These are phyloP conservation scores for Aspergillus sclerotiicarbonarius DNA, from an alignment of 495 filamentous ascomycete species.

Conservation along the genomic window DNA sequence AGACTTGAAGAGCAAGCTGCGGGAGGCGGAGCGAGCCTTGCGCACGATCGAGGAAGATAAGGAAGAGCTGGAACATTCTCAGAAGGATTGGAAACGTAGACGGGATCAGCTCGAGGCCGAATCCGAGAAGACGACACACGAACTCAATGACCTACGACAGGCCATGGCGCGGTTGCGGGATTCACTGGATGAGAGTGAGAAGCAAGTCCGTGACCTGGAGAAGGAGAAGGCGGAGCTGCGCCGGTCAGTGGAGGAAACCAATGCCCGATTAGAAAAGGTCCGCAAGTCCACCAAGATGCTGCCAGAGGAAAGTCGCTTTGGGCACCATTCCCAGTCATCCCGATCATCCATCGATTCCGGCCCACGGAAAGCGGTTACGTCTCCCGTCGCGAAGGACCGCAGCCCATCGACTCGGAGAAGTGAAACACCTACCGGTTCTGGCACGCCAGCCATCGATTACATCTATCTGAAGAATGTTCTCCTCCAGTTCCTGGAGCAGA, in stretches of 20 bases:
- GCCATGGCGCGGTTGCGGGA: constrained; percentile 78
- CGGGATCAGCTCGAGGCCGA: constrained; percentile 71
- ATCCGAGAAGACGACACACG: constrained; percentile 64
- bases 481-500: constrained; percentile 90
- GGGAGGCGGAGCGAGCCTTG: constrained; percentile 77
- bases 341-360: constrained; percentile 68
- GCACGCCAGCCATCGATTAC: constrained; percentile 64
- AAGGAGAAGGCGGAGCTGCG: constrained; percentile 75
- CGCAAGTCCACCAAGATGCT: constrained; percentile 66
- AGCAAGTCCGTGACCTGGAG: constrained; percentile 75
- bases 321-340: constrained; percentile 51
- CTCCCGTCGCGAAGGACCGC: constrained; percentile 37
- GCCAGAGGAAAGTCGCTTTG: constrained; percentile 41
- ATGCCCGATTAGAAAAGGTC: constrained; percentile 72
- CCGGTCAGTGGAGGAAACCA: constrained; percentile 72
- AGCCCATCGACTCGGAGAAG: constrained; percentile 39
- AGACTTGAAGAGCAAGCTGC: constrained; percentile 72
- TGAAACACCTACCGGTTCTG: constrained; percentile 37
- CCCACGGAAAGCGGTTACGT: constrained; percentile 37
- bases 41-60: constrained; percentile 65
- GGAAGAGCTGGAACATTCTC: constrained; percentile 65
- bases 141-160: constrained; percentile 68
- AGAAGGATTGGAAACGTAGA: constrained; percentile 69
- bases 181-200: constrained; percentile 82
- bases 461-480: constrained; percentile 95